Evolutionary conservation across 495 filamentous ascomycete species (phyloP), one percentile per base, ranked within the genome.

Genomic region (Aspergillus carlsbadensis): DNA sequence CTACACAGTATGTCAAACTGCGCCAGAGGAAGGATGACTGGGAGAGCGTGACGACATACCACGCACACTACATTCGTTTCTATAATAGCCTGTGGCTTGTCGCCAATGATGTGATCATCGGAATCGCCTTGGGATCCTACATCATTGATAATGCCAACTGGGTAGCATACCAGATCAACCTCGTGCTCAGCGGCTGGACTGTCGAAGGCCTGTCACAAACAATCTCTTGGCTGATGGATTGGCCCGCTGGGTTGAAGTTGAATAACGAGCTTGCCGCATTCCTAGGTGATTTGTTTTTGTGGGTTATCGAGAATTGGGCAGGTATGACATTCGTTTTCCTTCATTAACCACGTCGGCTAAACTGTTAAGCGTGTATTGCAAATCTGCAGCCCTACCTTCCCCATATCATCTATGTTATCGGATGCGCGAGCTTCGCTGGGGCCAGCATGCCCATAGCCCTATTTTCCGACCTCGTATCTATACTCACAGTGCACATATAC

Each of bases 51-150:
- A 96, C 91, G 0, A 95, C 88, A 48, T 96, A 88, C 57, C 93
- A 99, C 71, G 90, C 95, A 5, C 93, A 98, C 69, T 99, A 99
- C 66, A 99, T 99, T 61, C 90, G 94, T 35, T 99, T 99, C 71
- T 99, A 96, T 70, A 98, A 97, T 73, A 96, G 92, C 62, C 77
- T 99, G 17, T 99, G 94, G 94, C 89, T 99, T 20, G 94, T 99
- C 15, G 91, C 92, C 18, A 99, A 99, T 70, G 94, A 99, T 74
- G 87, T 97, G 31, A 99, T 99, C 54, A 99, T 99, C 35, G 95
- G 94, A 13, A 96, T 98, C 64, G 95, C 94, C 6, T 72, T 98
- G 14, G 94, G 94, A 0, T 94, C 91, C 0, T 98, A 96, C 69
- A 96, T 99, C 61, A 94, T 98, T 51, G 94, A 98, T 65, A 97